These are phyloP conservation scores for Penicillium chermesinum DNA, from an alignment of 495 filamentous ascomycete species.

Conservation along the genomic window DNA sequence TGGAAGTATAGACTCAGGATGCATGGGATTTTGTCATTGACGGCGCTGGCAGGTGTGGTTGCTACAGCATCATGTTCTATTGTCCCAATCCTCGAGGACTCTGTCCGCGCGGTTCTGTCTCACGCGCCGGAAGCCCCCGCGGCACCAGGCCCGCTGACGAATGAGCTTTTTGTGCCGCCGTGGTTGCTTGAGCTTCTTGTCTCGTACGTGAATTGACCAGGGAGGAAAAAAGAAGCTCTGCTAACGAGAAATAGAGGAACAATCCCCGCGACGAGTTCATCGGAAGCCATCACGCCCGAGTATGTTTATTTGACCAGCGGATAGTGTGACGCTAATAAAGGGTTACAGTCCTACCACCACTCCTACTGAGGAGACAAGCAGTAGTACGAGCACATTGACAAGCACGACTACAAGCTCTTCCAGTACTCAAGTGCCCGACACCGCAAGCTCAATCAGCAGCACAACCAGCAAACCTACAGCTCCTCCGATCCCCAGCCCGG, in stretches of 20 bases:
- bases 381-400: no score
- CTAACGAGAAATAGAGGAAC: background rate
- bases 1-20: slow-evolving; percentile 11
- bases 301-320: background rate
- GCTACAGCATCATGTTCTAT: slow-evolving; percentile 11
- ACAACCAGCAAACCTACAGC: background rate
- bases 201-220: background rate
- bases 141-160: background rate
- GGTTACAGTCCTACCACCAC: background rate
- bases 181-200: background rate
- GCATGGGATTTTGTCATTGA: slow-evolving; percentile 9
- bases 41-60: slow-evolving; percentile 11
- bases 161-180: slow-evolving; percentile 2
- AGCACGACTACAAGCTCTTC: background rate
- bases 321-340: background rate
- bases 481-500: background rate
- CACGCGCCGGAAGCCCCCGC: background rate
- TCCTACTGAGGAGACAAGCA: background rate
- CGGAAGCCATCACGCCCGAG: background rate
- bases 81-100: slow-evolving; percentile 4
- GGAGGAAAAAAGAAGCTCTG: background rate
- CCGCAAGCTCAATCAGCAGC: background rate
- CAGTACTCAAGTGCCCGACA: background rate
- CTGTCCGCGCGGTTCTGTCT: background rate
- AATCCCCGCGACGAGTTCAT: background rate